A percentile compares a stretch with the other conserved stretches of the same genome.
These are phyloP conservation scores for Neurospora sp. DNA, from an alignment of 495 filamentous ascomycete genomes.

Conservation along the genomic window DNA sequence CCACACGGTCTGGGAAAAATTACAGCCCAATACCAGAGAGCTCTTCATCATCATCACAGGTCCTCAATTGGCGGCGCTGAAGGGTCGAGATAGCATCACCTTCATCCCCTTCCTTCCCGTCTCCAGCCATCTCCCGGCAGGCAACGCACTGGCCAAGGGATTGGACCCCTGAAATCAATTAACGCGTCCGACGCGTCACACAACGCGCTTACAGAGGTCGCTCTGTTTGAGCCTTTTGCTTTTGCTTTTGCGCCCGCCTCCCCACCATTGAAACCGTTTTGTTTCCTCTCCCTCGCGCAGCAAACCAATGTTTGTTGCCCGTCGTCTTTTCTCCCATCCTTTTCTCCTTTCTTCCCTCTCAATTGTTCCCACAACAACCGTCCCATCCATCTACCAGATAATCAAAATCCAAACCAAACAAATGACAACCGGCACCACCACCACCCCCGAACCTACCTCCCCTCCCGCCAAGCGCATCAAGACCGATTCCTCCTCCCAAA, in stretches of 20 bases:
- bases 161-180: not conserved
- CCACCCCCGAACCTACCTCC: conserved; percentile 33
- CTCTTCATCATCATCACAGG: too few species aligned
- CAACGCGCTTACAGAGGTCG: not conserved
- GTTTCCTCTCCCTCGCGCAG: not conserved
- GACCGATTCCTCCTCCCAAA: conserved; percentile 14
- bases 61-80: not conserved
- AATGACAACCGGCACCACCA: conserved; percentile 45
- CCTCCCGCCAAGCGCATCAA: conserved; percentile 41
- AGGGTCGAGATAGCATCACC: not conserved
- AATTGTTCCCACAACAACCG: not conserved
- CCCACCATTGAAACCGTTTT: not conserved
- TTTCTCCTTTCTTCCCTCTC: not conserved
- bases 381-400: not conserved
- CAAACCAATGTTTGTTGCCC: not conserved
- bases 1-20: too few species aligned
- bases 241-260: conserved; percentile 2
- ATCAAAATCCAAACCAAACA: conserved; percentile 22
- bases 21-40: too few species aligned
- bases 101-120: not conserved
- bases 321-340: not conserved
- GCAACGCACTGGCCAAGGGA: not conserved
- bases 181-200: not conserved
- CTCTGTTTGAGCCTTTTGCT: not conserved
- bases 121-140: not conserved